Percentiles rank a stretch among this genome's conserved stretches.
These are phyloP conservation scores for Globisporangium spinosum DNA, from an alignment of 352 stramenopile species.

Conservation along the genomic window DNA sequence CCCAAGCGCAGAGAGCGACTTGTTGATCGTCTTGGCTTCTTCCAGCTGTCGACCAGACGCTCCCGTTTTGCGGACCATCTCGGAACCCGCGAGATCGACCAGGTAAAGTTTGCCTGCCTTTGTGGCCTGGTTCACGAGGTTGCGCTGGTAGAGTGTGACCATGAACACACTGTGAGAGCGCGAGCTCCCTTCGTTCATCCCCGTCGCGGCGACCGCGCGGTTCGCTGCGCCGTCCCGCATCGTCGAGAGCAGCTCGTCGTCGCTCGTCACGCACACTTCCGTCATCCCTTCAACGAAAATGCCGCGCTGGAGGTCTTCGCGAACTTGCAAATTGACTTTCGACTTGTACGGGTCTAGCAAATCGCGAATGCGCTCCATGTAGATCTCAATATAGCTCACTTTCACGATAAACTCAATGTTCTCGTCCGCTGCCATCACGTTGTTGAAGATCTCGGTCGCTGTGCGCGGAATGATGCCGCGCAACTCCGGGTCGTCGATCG, in stretches of 20 bases:
- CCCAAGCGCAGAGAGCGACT: conserved; percentile 90
- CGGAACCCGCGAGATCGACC: conserved; percentile 92
- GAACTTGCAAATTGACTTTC: conserved; percentile 89
- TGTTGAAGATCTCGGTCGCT: conserved; percentile 85
- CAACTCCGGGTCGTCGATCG: conserved; percentile 85
- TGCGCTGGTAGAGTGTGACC: conserved; percentile 85
- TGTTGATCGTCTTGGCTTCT: conserved; percentile 97
- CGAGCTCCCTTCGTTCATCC: conserved; percentile 93
- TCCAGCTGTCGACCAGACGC: conserved; percentile 89
- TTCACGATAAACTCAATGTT: conserved; percentile 92
- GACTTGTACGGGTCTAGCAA: conserved; percentile 90
- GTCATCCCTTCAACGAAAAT: conserved; percentile 94
- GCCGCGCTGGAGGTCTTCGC: conserved; percentile 83
- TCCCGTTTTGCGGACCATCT: conserved; percentile 93
- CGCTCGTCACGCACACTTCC: conserved; percentile 90
- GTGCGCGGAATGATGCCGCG: conserved; percentile 88
- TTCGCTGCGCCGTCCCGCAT: conserved; percentile 82
- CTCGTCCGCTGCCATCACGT: conserved; percentile 82
- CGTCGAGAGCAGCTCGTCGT: conserved; percentile 83
- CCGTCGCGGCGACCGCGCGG: conserved; percentile 85
- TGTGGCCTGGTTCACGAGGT: conserved; percentile 84
- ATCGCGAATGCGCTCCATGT: conserved; percentile 94
- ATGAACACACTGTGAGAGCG: conserved; percentile 92
- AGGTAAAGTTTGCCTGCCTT: conserved; percentile 91
- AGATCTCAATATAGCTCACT: conserved; percentile 95